Conservation (phyloP, 148 eudicot genomes). For the Cornus controversa region DNA sequence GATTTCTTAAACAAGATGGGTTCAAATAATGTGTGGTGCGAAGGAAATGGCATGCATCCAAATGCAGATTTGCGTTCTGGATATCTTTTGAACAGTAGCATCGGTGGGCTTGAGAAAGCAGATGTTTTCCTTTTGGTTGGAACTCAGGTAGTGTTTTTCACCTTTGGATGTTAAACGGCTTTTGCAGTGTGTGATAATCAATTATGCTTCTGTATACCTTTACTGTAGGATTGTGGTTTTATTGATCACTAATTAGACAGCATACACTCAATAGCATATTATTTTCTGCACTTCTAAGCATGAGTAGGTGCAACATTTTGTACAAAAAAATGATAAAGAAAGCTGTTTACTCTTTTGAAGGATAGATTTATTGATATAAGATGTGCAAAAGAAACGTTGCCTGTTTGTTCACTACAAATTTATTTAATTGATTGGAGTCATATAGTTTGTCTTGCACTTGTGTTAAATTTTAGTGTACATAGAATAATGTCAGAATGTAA, state of each 20-base stretch:
- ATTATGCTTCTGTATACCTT: neutral
- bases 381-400: neutral
- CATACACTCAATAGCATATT: neutral
- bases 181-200: neutral
- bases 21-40: slow-evolving; percentile 89
- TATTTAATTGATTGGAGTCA: neutral
- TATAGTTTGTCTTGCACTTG: neutral
- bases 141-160: slow-evolving; percentile 65
- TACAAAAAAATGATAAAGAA: neutral
- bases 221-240: neutral
- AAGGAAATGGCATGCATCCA: slow-evolving; percentile 74
- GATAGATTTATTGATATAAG: neutral
- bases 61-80: slow-evolving; percentile 97
- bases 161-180: neutral
- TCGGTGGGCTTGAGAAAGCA: slow-evolving; percentile 93
- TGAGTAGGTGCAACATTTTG: neutral
- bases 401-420: neutral
- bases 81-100: slow-evolving; percentile 77
- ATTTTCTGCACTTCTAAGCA: neutral
- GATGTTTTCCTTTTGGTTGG: slow-evolving; percentile 92
- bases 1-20: slow-evolving; percentile 92
- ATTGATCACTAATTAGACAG: neutral
- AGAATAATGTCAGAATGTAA: neutral
- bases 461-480: neutral
- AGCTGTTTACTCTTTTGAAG: too few relatives aligned